These are phyloP conservation scores for Aureobasidium leucospermi DNA, from an alignment of 2,329 filamentous ascomycete genomes.

Conservation along the genomic window DNA sequence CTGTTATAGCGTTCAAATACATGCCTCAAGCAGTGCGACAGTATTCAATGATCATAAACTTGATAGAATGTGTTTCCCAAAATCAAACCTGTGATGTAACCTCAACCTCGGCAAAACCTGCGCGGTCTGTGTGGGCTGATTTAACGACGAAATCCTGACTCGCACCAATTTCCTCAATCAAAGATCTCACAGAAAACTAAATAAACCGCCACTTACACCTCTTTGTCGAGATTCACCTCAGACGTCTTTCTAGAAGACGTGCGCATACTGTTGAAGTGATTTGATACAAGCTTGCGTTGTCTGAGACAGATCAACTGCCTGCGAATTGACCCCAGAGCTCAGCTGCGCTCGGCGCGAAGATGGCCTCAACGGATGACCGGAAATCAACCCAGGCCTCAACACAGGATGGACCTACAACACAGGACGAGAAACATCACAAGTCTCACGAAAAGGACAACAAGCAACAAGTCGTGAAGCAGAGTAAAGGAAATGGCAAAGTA, in stretches of 20 bases:
- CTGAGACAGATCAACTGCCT: neutral
- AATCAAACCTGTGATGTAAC: neutral
- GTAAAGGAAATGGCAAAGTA: neutral
- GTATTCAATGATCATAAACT: too few species aligned
- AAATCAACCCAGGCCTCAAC: neutral
- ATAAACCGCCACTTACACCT: neutral
- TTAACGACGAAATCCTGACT: conserved; percentile 5
- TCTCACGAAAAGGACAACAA: neutral
- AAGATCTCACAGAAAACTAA: conserved; percentile 2
- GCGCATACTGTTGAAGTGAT: neutral
- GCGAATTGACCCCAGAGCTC: neutral
- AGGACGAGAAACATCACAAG: neutral
- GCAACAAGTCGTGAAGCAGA: neutral
- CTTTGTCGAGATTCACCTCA: neutral
- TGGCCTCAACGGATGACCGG: neutral
- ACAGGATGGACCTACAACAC: neutral
- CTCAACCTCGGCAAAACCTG: conserved; percentile 9
- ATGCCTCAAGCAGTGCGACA: neutral
- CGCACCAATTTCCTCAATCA: conserved; percentile 12
- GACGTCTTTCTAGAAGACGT: neutral
- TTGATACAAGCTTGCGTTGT: neutral
- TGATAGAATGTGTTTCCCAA: neutral
- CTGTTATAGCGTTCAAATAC: too few species aligned
- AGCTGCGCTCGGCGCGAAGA: neutral
- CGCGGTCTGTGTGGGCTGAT: conserved; percentile 8